Conservation (phyloP, 768 basidiomycete species). For the Lactifluus piperatus region DNA sequence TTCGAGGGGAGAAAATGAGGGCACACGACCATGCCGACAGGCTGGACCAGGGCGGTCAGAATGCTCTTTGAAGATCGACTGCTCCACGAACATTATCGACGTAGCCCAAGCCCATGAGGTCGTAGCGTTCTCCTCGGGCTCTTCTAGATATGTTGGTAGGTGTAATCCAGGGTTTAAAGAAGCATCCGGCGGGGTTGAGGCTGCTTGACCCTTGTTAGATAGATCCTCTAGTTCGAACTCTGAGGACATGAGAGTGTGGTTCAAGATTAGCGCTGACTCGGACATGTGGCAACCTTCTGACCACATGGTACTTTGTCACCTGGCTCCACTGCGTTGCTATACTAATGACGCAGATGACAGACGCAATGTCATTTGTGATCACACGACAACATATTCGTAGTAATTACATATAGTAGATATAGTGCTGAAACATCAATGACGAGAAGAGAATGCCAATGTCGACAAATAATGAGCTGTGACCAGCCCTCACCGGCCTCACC, state of each 20-base stretch:
- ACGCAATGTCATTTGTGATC: neutral
- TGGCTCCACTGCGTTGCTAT: neutral
- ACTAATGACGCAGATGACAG: neutral
- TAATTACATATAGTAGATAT: slow-evolving; percentile 2
- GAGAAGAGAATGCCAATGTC: slow-evolving; percentile 15
- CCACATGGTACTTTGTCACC: neutral
- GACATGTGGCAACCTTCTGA: neutral
- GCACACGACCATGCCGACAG: slow-evolving; percentile 22
- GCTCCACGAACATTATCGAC: slow-evolving; percentile 15
- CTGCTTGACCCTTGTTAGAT: slow-evolving; percentile 16
- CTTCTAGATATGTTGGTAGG: neutral
- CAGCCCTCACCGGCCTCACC: slow-evolving; percentile 20
- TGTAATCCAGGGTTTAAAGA: neutral
- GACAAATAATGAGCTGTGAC: slow-evolving; percentile 14
- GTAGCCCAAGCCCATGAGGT: slow-evolving; percentile 16
- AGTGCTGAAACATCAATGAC: neutral
- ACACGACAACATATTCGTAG: slow-evolving; percentile 3
- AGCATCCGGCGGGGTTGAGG: neutral
- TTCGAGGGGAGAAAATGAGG: slow-evolving; percentile 44
- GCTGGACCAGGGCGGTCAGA: slow-evolving; percentile 12
- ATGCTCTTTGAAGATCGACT: neutral
- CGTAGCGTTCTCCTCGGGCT: slow-evolving; percentile 7
- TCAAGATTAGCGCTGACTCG: neutral
- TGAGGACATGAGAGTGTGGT: neutral
- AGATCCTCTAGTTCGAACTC: slow-evolving; percentile 35